Base-by-base conservation (phyloP, 768 basidiomycete genomes). In the Candolleomyces eurysporus region DNA sequence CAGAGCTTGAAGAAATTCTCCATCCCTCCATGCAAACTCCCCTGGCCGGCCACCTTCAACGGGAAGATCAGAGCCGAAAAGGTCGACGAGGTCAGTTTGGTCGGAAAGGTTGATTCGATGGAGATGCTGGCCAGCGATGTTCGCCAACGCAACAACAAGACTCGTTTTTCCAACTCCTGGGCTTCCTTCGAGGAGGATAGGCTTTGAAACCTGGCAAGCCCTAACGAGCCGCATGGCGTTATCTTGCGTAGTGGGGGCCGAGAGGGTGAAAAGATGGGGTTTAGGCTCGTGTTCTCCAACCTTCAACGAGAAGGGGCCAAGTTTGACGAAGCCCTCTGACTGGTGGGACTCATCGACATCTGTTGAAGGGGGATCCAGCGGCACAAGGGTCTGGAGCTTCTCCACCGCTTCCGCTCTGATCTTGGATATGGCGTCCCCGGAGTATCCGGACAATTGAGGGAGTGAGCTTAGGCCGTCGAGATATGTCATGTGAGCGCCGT, bases 101-200 rank as follows among this genome's bases (percentile, higher is more conserved):
- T 99, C 97, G 5, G 97, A 98, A 21, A 99, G 76, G 74, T 99
- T 99, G 81, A 99, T 96, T 21, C 97, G 89, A 70, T 88, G 92
- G 36, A 98, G 80, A 31, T 81, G 75, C 69, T 94, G 86, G 17
- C 94, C 93, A 43, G 88, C 78, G 5, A 90, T 76, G 62, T 86
- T 87, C 22, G 95, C 94, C 11, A 99, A 79, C 9, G 97, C 96
- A 17, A 88, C 82, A 54, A 98, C 79, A 4, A 99, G 82, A 70
- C 93, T 97, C 2, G 97, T 98, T 76, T 99, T 99, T 2, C 97
- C 97, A 14, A 98, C 97, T 0, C 97, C 97, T 11, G 97, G 97
- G 73, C 95, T 98, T 1, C 97, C 97, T 71, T 99, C 97, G 9
- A 99, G 81, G 13, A 99, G 81, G 61, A 99, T 92, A 0, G 97